Conservation (phyloP, 1,139 yeast species). For the Ashbya aceris region DNA sequence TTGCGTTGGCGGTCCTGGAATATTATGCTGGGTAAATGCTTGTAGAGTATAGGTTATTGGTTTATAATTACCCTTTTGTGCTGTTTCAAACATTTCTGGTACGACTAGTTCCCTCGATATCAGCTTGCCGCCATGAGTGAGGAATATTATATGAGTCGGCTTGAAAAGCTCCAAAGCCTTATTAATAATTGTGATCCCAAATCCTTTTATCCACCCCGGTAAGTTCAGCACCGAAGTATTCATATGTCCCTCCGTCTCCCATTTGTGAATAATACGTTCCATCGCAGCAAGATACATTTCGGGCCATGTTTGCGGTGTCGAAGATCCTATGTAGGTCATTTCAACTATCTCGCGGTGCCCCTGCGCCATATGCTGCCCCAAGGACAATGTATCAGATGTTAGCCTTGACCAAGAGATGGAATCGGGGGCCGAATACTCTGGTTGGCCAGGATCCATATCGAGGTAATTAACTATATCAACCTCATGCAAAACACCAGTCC, state of each 20-base stretch:
- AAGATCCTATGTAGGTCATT: slow-evolving; percentile 56
- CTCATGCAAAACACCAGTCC: slow-evolving; percentile 10
- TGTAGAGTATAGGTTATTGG: slow-evolving; percentile 15
- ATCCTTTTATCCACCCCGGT: slow-evolving; percentile 93
- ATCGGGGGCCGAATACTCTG: slow-evolving; percentile 71
- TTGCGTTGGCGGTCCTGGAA: slow-evolving; percentile 4
- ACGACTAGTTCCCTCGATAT: slow-evolving; percentile 24
- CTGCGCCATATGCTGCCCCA: slow-evolving; percentile 24
- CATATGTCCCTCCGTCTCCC: slow-evolving; percentile 24
- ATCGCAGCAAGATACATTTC: slow-evolving; percentile 42
- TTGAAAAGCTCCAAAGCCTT: slow-evolving; percentile 38
- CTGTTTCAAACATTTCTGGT: slow-evolving; percentile 16
- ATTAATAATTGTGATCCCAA: slow-evolving; percentile 59
- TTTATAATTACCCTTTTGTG: slow-evolving; percentile 14
- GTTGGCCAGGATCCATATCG: slow-evolving; percentile 89
- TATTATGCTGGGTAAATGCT: slow-evolving; percentile 9
- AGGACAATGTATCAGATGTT: slow-evolving; percentile 6
- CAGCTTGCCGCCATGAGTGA: slow-evolving; percentile 32
- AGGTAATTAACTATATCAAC: slow-evolving; percentile 36
- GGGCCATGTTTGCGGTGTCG: slow-evolving; percentile 68
- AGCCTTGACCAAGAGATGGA: slow-evolving; percentile 31
- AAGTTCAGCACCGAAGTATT: slow-evolving; percentile 60
- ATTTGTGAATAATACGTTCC: slow-evolving; percentile 35
- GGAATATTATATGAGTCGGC: slow-evolving; percentile 49
- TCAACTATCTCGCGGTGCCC: slow-evolving; percentile 20